Base-by-base conservation (phyloP, 257 asterid genomes). In the Gentiana straminea region DNA sequence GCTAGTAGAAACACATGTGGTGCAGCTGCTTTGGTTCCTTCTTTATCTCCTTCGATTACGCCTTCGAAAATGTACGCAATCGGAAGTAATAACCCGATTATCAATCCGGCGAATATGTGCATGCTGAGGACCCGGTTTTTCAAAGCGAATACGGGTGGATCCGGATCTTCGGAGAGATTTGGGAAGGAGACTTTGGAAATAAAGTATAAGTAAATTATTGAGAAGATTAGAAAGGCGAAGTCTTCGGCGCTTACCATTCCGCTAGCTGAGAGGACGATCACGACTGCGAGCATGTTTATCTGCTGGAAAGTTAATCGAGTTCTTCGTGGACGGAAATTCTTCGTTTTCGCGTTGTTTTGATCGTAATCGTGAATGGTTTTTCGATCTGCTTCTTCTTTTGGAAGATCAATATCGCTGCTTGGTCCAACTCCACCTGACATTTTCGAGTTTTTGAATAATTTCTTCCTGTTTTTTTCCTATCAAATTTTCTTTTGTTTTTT, bases 371-470 rank as follows among this genome's bases (percentile, higher is more conserved):
- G 60, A 43, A 68, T 51, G 51, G 73, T 44, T 53, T 57, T 67
- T 66, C 49, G n/a, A 38, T 35, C 55, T 10, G 52, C 70, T 54
- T 73, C 78, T 35, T 82, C 93, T 33, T 62, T 68, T 0, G 79
- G 81, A 53, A 76, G 75, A 47, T 60, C 38, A 63, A 73, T 74
- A 64, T 81, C 85, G 45, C 80, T 57, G 50, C 70, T 57, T 47
- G 86, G 84, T 53, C 94, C 83, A 7, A 84, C 78, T 7, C 86
- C 91, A 51, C 86, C 91, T 6, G 95, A 81, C 97, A 89, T 87
- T 44, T 54, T 13, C 8, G 33, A 13, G 48, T 10, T 43, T 12
- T 32, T 24, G 13, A 24, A 24, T 33, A 9, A 35, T 33, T 37
- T 13, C 8, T 41, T n/a, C 44, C 33, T 62, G 24, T 24, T 24